Conservation (phyloP, 257 asterid genomes). For the Datura wrightii region DNA sequence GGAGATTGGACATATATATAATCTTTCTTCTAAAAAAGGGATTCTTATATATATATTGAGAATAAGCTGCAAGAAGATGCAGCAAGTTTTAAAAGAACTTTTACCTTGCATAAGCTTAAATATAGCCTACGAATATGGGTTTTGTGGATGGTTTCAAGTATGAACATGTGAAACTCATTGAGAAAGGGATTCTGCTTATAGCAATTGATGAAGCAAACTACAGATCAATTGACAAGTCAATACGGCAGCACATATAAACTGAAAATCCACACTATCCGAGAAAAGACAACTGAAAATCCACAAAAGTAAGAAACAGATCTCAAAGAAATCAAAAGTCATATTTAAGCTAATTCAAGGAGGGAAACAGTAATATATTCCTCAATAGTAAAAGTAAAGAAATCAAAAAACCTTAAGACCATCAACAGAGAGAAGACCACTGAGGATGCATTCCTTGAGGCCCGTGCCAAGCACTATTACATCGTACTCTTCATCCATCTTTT, state of each 20-base stretch:
- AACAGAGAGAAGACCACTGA: conserved; percentile 90
- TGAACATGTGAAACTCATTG: background rate
- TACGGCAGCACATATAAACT: too few species aligned
- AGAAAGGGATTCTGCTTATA: background rate
- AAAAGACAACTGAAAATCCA: too few species aligned
- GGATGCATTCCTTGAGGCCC: conserved; percentile 92
- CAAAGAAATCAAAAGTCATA: background rate
- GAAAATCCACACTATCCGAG: too few species aligned
- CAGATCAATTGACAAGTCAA: background rate
- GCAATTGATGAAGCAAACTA: background rate
- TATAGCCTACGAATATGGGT: too few species aligned
- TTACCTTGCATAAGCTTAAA: background rate
- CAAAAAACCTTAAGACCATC: conserved; percentile 78
- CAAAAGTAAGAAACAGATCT: background rate
- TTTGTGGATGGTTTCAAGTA: background rate
- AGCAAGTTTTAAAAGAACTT: background rate
- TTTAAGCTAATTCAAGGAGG: background rate
- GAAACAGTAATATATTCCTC: background rate
- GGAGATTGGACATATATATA: too few species aligned
- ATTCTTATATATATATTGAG: too few species aligned
- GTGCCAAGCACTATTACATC: conserved; percentile 93
- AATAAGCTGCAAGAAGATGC: too few species aligned
- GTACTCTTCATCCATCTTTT: conserved; percentile 85
- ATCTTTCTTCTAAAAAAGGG: too few species aligned
- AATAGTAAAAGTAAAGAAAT: background rate